These are phyloP conservation scores for Galeopsis tetrahit DNA, from an alignment of 257 asterid species.

Conservation along the genomic window DNA sequence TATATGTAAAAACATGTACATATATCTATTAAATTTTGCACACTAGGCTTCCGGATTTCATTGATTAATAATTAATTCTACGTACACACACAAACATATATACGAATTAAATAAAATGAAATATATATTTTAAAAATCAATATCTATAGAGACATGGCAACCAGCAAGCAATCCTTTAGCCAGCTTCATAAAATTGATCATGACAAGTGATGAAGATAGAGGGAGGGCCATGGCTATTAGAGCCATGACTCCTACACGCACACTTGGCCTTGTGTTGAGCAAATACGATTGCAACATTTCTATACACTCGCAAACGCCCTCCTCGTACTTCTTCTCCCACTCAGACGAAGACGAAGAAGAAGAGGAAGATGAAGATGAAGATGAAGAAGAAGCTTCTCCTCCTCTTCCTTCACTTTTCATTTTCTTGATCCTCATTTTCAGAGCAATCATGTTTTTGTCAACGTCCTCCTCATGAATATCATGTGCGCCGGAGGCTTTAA, in stretches of 20 bases:
- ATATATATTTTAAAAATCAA: constrained; percentile 40
- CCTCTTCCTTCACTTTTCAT: too few relatives aligned
- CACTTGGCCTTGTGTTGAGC: constrained; percentile 67
- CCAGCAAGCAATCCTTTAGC: constrained; percentile 47
- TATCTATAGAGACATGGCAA: constrained; percentile 54
- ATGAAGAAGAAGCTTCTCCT: too few relatives aligned
- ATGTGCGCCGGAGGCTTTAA: too few relatives aligned
- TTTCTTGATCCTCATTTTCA: constrained; percentile 66
- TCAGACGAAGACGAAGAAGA: too few relatives aligned
- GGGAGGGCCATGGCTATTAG: constrained; percentile 49
- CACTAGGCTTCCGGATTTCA: neutral
- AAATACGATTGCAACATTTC: constrained; percentile 55
- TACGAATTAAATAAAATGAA: neutral
- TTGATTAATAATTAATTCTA: neutral
- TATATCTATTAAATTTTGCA: too few relatives aligned
- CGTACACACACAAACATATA: neutral
- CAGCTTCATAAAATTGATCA: constrained; percentile 41
- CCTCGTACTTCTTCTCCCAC: constrained; percentile 63
- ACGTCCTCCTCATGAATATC: constrained; percentile 26
- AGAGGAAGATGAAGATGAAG: too few relatives aligned
- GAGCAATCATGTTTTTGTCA: constrained; percentile 59
- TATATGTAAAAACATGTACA: too few relatives aligned
- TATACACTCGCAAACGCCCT: constrained; percentile 52
- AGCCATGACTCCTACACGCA: constrained; percentile 60
- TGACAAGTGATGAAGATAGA: constrained; percentile 42